Evolutionary conservation across 768 basidiomycete species (phyloP).

Genomic region (Psilocybe tampanensis): DNA sequence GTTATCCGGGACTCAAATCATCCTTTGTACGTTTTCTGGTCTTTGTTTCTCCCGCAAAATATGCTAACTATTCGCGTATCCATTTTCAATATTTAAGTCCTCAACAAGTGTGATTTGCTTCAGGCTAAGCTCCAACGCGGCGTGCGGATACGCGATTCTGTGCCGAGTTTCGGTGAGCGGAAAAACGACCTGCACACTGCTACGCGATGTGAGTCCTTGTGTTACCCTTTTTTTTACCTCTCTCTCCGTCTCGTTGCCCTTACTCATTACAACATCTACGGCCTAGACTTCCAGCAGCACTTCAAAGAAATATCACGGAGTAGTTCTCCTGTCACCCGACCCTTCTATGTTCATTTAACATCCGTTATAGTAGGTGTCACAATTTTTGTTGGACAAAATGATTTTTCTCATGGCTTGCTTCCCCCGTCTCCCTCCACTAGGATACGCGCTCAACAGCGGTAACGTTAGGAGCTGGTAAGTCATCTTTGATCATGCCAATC

Average conservation of each 20-base stretch:
- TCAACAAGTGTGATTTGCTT: conserved; percentile 75
- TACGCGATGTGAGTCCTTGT: conserved; percentile 59
- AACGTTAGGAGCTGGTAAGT: conserved; percentile 67
- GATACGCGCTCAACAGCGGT: conserved; percentile 75
- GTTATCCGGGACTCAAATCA: conserved; percentile 58
- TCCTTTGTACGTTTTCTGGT: conserved; percentile 40
- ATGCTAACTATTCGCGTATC: not conserved
- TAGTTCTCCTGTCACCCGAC: conserved; percentile 63
- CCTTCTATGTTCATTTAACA: conserved; percentile 74
- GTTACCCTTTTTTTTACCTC: not conserved
- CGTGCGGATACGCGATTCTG: conserved; percentile 62
- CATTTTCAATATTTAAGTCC: conserved; percentile 35
- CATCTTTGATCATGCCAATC: conserved; percentile 5
- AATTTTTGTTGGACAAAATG: not conserved
- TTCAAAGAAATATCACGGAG: conserved; percentile 74
- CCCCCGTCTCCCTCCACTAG: conserved; percentile 34
- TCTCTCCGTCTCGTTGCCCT: conserved; percentile 4
- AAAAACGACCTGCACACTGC: conserved; percentile 71
- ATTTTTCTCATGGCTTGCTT: conserved; percentile 1
- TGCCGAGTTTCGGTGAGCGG: conserved; percentile 74
- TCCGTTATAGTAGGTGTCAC: conserved; percentile 68
- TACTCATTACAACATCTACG: not conserved
- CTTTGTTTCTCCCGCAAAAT: not conserved
- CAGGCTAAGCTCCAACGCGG: conserved; percentile 74
- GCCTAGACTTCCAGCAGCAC: conserved; percentile 74